Percentiles rank a stretch among this genome's conserved stretches.
Evolutionary conservation across 441 rosid species (phyloP).

Genomic region (Mallotus japonicus): DNA sequence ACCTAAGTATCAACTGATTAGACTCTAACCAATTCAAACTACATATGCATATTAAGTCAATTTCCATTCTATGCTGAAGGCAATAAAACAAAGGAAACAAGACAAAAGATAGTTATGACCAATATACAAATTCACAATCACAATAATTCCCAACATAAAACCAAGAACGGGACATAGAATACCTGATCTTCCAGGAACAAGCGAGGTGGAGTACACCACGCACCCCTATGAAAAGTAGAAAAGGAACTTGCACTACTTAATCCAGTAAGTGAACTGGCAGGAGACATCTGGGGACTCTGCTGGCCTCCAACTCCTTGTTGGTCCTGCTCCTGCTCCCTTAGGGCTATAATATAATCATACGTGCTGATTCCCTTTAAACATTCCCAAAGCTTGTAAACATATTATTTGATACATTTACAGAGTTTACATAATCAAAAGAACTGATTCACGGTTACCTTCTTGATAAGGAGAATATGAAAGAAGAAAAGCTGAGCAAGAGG

Average conservation of each 20-base stretch:
- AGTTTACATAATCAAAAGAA: neutral
- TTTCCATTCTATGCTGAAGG: neutral
- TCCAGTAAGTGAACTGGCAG: slow-evolving; percentile 92
- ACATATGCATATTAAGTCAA: neutral
- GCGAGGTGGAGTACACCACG: slow-evolving; percentile 99
- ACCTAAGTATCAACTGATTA: neutral
- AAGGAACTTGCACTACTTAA: slow-evolving; percentile 96
- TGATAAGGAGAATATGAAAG: slow-evolving; percentile 89
- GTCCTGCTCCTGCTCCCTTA: slow-evolving; percentile 96
- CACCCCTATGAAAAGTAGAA: slow-evolving; percentile 85
- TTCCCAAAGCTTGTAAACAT: slow-evolving; percentile 5
- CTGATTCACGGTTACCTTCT: slow-evolving; percentile 52
- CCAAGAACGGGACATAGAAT: slow-evolving; percentile 5
- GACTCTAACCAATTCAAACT: neutral
- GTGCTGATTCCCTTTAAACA: slow-evolving; percentile 83
- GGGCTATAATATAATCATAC: slow-evolving; percentile 92
- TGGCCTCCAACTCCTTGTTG: slow-evolving; percentile 80
- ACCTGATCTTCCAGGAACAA: slow-evolving; percentile 97
- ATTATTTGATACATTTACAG: neutral
- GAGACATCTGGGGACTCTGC: slow-evolving; percentile 96
- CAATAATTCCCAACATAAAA: neutral
- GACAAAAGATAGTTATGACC: neutral
- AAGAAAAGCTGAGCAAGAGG: slow-evolving; percentile 97
- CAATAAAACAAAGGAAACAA: neutral
- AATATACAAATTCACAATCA: neutral